Percentiles rank a stretch among this genome's conserved stretches.
Evolutionary conservation across 164 flowering plant species (phyloP).

Genomic region (Dillenia turbinata): DNA sequence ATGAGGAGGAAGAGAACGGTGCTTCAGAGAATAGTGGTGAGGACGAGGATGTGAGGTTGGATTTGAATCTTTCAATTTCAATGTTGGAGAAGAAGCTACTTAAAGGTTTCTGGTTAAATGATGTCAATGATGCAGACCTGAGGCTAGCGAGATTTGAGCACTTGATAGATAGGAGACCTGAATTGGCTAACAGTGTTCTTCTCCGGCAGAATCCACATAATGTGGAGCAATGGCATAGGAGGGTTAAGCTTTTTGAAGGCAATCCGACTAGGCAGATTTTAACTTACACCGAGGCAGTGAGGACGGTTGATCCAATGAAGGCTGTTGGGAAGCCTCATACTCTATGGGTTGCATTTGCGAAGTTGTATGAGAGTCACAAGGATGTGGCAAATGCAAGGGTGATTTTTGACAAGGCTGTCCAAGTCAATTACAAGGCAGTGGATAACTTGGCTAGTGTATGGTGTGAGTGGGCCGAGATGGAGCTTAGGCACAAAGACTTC

Average conservation of each 20-base stretch:
- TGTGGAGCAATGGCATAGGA: slow-evolving; percentile 94
- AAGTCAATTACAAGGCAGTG: slow-evolving; percentile 77
- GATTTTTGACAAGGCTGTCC: slow-evolving; percentile 93
- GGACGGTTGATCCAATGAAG: slow-evolving; percentile 94
- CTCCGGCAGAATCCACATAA: slow-evolving; percentile 95
- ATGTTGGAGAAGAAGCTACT: slow-evolving; percentile 52
- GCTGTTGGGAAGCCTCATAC: slow-evolving; percentile 98
- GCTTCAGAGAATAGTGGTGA: slow-evolving; percentile 19
- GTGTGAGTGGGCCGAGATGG: slow-evolving; percentile 99
- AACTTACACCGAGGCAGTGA: slow-evolving; percentile 91
- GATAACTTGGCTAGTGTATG: slow-evolving; percentile 90
- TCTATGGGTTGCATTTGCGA: slow-evolving; percentile 91
- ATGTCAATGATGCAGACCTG: slow-evolving; percentile 74
- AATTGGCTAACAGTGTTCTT: slow-evolving; percentile 88
- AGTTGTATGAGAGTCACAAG: slow-evolving; percentile 71
- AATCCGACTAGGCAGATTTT: slow-evolving; percentile 78
- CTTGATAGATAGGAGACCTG: slow-evolving; percentile 84
- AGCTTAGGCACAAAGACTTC: slow-evolving; percentile 71
- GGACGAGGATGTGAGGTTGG: slow-evolving; percentile 41
- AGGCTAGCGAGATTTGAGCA: slow-evolving; percentile 72
- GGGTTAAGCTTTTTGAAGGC: slow-evolving; percentile 87
- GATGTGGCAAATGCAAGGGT: slow-evolving; percentile 87
- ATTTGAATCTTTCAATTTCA: slow-evolving; percentile 30
- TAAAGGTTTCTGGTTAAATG: slow-evolving; percentile 69
- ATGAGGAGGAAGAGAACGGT: slow-evolving; percentile 45